Percentiles rank a stretch among this genome's conserved stretches.
Evolutionary conservation across 306 rosid genomes (phyloP).

Genomic region (Castanea sativa): DNA sequence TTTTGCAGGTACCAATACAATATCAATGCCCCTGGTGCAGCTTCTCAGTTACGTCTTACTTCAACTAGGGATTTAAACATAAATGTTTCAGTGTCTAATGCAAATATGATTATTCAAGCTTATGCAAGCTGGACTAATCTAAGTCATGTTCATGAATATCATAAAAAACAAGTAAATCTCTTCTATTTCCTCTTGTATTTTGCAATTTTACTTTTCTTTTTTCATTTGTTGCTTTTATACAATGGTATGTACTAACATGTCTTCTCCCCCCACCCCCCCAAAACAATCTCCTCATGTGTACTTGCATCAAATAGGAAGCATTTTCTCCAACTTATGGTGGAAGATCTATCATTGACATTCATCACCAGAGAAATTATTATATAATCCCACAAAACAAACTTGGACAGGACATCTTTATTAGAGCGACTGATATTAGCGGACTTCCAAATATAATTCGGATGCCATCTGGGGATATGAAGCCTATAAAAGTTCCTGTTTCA

Average conservation of each 20-base stretch:
- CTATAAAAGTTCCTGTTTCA: conserved; percentile 86
- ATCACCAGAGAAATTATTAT: conserved; percentile 59
- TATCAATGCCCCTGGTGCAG: conserved; percentile 69
- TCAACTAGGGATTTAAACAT: conserved; percentile 85
- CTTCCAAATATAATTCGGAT: conserved; percentile 64
- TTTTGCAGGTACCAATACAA: conserved; percentile 76
- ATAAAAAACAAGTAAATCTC: conserved; percentile 49
- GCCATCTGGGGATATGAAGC: conserved; percentile 93
- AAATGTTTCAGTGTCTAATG: conserved; percentile 88
- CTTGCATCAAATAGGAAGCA: conserved; percentile 43
- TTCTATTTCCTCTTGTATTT: conserved; percentile 18
- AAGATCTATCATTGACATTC: conserved; percentile 46
- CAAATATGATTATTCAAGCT: conserved; percentile 94
- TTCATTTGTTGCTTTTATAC: neutral
- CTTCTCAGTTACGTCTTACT: conserved; percentile 90
- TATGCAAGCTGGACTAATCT: conserved; percentile 98
- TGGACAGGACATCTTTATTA: conserved; percentile 90
- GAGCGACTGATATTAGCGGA: conserved; percentile 84
- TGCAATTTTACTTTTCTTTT: conserved; percentile 1
- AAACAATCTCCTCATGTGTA: neutral
- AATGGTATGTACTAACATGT: conserved; percentile 6
- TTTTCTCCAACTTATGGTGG: conserved; percentile 64
- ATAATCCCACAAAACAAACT: conserved; percentile 93
- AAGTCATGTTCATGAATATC: conserved; percentile 48
- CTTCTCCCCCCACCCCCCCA: neutral